phyloP scores from a whole-genome alignment of 495 filamentous ascomycete genomes.

The Podospora pseudopauciseta region DNA sequence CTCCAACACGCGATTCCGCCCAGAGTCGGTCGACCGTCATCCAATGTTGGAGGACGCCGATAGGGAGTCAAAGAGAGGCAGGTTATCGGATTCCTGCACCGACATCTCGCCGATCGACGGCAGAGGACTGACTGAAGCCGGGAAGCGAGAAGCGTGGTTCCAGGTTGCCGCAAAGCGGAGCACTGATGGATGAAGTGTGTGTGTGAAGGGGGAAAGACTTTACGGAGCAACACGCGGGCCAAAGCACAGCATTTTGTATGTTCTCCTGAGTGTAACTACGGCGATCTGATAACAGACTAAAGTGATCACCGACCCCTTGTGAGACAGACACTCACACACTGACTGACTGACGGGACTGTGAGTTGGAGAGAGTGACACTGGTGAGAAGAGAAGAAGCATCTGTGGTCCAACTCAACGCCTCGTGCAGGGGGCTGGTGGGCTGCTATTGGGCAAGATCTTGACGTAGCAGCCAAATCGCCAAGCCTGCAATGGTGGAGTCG shows the following conservation, averaged over 20 bases:
- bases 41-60: neutral
- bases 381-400: neutral
- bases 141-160: neutral
- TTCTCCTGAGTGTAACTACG: no score
- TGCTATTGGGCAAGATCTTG: constrained; percentile 19
- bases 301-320: no score
- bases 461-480: constrained; percentile 28
- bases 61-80: neutral
- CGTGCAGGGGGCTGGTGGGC: neutral
- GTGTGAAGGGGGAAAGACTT: neutral
- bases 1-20: no score
- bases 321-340: no score
- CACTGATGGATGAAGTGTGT: neutral
- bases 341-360: neutral
- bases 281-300: no score
- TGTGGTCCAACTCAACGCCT: neutral
- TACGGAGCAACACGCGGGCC: neutral
- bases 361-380: neutral
- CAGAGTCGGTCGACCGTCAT: neutral
- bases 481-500: constrained; percentile 12
- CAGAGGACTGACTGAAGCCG: neutral
- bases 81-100: neutral
- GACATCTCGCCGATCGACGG: constrained; percentile 6
- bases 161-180: constrained; percentile 1
- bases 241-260: neutral